Conservation (phyloP, 768 basidiomycete species). For the Rubroboletus satanas region DNA sequence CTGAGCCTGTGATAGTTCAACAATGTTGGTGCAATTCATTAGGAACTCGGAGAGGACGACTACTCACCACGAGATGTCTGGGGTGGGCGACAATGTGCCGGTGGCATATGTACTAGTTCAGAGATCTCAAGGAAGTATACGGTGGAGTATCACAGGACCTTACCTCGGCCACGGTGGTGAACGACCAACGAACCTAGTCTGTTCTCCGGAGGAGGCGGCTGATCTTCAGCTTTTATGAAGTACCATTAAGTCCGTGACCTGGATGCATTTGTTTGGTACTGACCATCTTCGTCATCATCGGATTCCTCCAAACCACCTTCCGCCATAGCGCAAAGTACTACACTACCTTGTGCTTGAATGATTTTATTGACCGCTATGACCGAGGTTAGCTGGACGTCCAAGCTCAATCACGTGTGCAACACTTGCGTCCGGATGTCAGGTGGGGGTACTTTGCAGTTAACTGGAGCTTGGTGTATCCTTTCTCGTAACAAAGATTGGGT, state of each 20-base stretch:
- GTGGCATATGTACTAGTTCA: conserved; percentile 17
- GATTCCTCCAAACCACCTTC: conserved; percentile 42
- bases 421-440: conserved; percentile 42
- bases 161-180: conserved; percentile 33
- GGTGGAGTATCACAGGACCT: neutral
- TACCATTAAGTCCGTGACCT: neutral
- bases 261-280: conserved; percentile 17
- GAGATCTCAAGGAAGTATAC: neutral
- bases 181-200: conserved; percentile 44
- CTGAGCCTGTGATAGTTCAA: conserved; percentile 9
- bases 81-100: conserved; percentile 19
- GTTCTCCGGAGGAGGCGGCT: conserved; percentile 44
- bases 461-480: conserved; percentile 24
- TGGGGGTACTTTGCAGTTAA: conserved; percentile 37
- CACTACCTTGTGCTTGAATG: conserved; percentile 40
- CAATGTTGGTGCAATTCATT: neutral
- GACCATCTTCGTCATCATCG: conserved; percentile 23
- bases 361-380: conserved; percentile 49
- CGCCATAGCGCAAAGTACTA: conserved; percentile 45
- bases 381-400: neutral
- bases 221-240: conserved; percentile 2
- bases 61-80: conserved; percentile 18
- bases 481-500: conserved; percentile 24
- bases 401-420: neutral
- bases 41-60: too few relatives aligned